These are phyloP conservation scores for Zygoascus sp. DNA, from an alignment of 1,139 yeast species.

Conservation along the genomic window DNA sequence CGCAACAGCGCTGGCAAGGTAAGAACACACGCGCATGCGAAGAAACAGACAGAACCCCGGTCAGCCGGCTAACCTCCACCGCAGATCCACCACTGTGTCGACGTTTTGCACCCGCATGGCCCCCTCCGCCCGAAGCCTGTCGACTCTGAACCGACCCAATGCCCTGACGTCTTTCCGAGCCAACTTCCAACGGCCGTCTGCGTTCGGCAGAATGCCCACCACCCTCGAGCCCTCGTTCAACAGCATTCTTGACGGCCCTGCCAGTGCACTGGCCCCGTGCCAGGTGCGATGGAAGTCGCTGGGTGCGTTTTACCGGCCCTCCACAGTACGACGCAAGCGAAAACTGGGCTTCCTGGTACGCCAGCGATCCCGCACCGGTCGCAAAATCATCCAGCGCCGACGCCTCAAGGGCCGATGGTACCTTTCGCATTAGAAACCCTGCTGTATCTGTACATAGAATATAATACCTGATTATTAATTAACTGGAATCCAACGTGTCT, in stretches of 20 bases:
- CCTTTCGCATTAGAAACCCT: conserved; percentile 57
- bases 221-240: conserved; percentile 18
- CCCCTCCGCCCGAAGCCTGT: conserved; percentile 3
- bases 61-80: no score
- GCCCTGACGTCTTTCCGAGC: conserved; percentile 20
- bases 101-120: conserved; percentile 2
- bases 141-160: conserved; percentile 11
- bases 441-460: background rate
- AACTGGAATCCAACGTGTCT: no score
- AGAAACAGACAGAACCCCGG: no score
- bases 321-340: conserved; percentile 84
- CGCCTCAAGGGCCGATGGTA: conserved; percentile 93
- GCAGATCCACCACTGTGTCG: background rate
- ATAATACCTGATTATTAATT: background rate
- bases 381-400: conserved; percentile 73
- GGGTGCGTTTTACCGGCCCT: conserved; percentile 95
- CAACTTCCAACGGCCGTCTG: conserved; percentile 6
- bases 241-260: conserved; percentile 15
- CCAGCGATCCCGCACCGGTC: conserved; percentile 69
- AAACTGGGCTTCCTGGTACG: conserved; percentile 90
- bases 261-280: conserved; percentile 24
- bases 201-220: conserved; percentile 2
- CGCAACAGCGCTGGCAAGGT: conserved; percentile 1
- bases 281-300: conserved; percentile 69
- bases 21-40: no score